phyloP scores from a whole-genome alignment of 441 rosid species.

The Geranium incanum region DNA sequence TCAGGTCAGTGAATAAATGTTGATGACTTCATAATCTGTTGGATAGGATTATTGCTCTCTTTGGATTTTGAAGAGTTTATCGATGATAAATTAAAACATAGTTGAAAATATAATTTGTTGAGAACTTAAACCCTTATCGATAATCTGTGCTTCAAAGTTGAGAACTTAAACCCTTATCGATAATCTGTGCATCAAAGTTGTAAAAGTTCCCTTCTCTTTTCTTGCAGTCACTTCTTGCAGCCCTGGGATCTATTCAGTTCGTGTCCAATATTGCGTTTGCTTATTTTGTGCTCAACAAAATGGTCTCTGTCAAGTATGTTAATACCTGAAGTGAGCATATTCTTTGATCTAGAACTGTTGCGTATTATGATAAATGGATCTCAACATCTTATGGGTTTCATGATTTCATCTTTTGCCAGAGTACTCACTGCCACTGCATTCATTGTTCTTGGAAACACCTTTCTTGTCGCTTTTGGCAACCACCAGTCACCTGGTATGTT shows the following conservation, averaged over 20 bases:
- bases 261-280: constrained; percentile 94
- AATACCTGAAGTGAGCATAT: constrained; percentile 23
- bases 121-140: too few relatives aligned
- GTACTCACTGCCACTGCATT: constrained; percentile 85
- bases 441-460: constrained; percentile 86
- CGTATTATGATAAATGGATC: constrained; percentile 10
- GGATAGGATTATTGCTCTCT: not conserved
- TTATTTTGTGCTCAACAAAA: constrained; percentile 74
- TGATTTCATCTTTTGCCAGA: constrained; percentile 34
- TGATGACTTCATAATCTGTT: not conserved
- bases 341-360: not conserved
- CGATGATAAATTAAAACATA: too few relatives aligned
- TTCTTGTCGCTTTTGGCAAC: constrained; percentile 92
- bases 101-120: too few relatives aligned
- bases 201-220: not conserved
- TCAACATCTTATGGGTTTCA: constrained; percentile 18
- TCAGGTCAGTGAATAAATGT: constrained; percentile 51
- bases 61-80: not conserved
- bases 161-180: too few relatives aligned
- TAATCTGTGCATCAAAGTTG: not conserved
- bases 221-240: constrained; percentile 92
- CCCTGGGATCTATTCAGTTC: constrained; percentile 94
- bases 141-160: too few relatives aligned
- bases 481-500: constrained; percentile 92
- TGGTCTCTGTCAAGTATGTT: constrained; percentile 88